phyloP scores from a whole-genome alignment of 2,329 filamentous ascomycete genomes.

The Sporothrix phasma region DNA sequence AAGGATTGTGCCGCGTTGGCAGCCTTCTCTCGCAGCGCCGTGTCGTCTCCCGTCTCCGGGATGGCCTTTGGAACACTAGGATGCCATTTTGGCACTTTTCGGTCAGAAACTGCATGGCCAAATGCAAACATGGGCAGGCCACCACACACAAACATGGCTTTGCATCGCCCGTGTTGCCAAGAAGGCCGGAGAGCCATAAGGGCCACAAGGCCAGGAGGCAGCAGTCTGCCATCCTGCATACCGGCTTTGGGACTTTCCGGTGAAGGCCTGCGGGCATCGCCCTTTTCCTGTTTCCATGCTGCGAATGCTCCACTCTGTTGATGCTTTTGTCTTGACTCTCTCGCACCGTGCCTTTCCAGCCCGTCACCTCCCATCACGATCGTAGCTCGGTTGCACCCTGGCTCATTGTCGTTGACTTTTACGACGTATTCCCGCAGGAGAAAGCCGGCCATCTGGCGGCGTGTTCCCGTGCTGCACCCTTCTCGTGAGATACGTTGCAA shows the following conservation, averaged over 20 bases:
- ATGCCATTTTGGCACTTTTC: constrained; percentile 12
- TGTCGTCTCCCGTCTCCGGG: background rate
- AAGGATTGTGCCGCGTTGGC: too few species aligned
- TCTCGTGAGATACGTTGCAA: background rate
- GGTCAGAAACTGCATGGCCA: background rate
- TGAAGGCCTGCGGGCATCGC: background rate
- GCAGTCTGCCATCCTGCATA: background rate
- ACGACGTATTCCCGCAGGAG: background rate
- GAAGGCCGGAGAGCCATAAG: background rate
- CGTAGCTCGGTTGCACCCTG: background rate
- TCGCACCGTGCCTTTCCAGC: background rate
- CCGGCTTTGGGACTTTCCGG: constrained; percentile 2
- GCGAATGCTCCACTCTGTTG: background rate
- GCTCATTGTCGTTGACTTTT: background rate
- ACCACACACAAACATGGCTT: background rate
- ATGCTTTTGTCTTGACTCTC: background rate
- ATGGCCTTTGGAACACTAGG: constrained; percentile 12
- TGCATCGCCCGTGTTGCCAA: constrained; percentile 1
- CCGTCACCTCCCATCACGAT: background rate
- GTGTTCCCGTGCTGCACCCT: background rate
- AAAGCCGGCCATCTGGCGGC: background rate
- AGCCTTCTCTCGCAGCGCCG: background rate
- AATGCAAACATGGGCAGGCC: background rate
- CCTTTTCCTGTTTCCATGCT: background rate
- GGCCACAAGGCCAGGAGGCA: too few species aligned